These are phyloP conservation scores for Metschnikowia continentalis DNA, from an alignment of 805 yeast species.

Conservation along the genomic window DNA sequence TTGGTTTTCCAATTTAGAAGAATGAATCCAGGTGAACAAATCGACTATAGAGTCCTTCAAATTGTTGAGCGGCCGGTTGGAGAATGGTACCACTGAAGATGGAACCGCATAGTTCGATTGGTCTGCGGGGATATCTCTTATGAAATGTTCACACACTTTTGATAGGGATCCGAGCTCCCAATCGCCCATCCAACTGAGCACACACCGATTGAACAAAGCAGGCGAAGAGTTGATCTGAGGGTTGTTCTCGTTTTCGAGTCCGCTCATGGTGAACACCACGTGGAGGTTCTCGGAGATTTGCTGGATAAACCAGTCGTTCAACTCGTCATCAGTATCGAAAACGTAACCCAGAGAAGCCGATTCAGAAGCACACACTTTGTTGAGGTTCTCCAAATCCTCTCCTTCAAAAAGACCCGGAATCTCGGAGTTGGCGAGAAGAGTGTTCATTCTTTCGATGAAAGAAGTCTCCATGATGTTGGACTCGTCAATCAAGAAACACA, in stretches of 20 bases:
- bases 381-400: slow-evolving; percentile 55
- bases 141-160: slow-evolving; percentile 45
- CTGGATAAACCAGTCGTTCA: slow-evolving; percentile 67
- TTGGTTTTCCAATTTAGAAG: slow-evolving; percentile 14
- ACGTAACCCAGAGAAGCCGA: slow-evolving; percentile 57
- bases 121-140: slow-evolving; percentile 52
- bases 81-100: slow-evolving; percentile 10
- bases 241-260: slow-evolving; percentile 24
- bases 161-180: slow-evolving; percentile 56
- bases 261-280: slow-evolving; percentile 72
- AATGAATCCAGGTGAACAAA: slow-evolving; percentile 46
- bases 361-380: slow-evolving; percentile 53
- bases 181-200: slow-evolving; percentile 81
- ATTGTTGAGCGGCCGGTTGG: slow-evolving; percentile 15
- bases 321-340: slow-evolving; percentile 64
- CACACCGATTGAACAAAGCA: slow-evolving; percentile 86
- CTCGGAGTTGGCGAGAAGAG: slow-evolving; percentile 89
- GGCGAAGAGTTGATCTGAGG: slow-evolving; percentile 69
- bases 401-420: slow-evolving; percentile 84
- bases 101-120: slow-evolving; percentile 39
- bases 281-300: slow-evolving; percentile 72
- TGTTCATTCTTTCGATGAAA: slow-evolving; percentile 87
- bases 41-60: slow-evolving; percentile 47
- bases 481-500: slow-evolving; percentile 78
- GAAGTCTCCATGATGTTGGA: slow-evolving; percentile 70